Percentiles rank a stretch among this genome's conserved stretches.
Conservation (phyloP, 805 yeast species). For the Pichia californica region DNA sequence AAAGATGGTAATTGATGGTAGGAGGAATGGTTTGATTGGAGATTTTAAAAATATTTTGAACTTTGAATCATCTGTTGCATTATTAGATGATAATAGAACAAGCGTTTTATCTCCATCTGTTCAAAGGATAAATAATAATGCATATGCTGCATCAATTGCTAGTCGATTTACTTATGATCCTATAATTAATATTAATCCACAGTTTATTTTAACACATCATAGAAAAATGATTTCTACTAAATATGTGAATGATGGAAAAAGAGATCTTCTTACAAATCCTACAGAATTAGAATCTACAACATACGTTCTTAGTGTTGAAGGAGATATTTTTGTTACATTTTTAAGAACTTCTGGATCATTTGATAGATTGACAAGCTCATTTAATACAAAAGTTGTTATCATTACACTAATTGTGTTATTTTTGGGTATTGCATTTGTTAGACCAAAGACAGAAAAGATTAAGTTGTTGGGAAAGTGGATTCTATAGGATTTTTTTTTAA, state of each 20-base stretch:
- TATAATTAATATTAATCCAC: slow-evolving; percentile 43
- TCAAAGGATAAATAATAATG: slow-evolving; percentile 17
- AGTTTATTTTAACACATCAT: slow-evolving; percentile 44
- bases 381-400: slow-evolving; percentile 59
- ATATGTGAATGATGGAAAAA: slow-evolving; percentile 3
- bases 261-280: slow-evolving; percentile 33
- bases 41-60: slow-evolving; percentile 36
- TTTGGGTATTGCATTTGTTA: slow-evolving; percentile 39
- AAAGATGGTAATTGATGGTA: slow-evolving; percentile 56
- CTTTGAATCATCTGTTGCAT: background rate
- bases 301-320: slow-evolving; percentile 56
- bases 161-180: slow-evolving; percentile 65
- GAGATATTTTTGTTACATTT: slow-evolving; percentile 72
- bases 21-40: slow-evolving; percentile 38
- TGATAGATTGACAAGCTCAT: slow-evolving; percentile 62
- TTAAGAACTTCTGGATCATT: slow-evolving; percentile 78
- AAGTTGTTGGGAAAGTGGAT: slow-evolving; percentile 50
- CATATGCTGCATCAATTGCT: slow-evolving; percentile 42
- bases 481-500: too few species aligned
- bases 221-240: slow-evolving; percentile 41
- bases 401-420: slow-evolving; percentile 51
- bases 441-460: slow-evolving; percentile 51
- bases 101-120: slow-evolving; percentile 3
- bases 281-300: slow-evolving; percentile 81
- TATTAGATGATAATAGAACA: slow-evolving; percentile 29